phyloP scores from a whole-genome alignment of 1,139 yeast genomes.

The Hemisphaericaspora lyxosophila region DNA sequence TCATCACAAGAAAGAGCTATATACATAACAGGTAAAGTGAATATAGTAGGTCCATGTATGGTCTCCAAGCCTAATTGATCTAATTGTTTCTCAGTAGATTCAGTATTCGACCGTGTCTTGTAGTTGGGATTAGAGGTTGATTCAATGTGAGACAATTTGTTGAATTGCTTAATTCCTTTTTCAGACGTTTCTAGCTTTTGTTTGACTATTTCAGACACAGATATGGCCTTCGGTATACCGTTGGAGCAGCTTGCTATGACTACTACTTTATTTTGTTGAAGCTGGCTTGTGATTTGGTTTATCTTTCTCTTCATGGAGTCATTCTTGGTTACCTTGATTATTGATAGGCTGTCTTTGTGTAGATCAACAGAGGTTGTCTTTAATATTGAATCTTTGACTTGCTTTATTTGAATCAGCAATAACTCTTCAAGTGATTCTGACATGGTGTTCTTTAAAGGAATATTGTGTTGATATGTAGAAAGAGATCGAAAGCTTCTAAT shows the following conservation, averaged over 20 bases:
- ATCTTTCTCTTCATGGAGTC: slow-evolving; percentile 26
- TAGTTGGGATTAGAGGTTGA: slow-evolving; percentile 13
- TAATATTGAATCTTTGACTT: not conserved
- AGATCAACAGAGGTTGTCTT: not conserved
- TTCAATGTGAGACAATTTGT: slow-evolving; percentile 10
- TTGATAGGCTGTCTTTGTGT: too few species aligned
- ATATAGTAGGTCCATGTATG: slow-evolving; percentile 19
- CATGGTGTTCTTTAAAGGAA: too few species aligned
- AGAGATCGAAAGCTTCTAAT: too few species aligned
- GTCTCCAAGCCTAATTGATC: slow-evolving; percentile 7
- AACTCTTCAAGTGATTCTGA: not conserved
- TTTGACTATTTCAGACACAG: slow-evolving; percentile 30
- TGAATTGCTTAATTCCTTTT: slow-evolving; percentile 11
- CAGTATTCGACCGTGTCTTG: slow-evolving; percentile 5
- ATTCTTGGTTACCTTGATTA: slow-evolving; percentile 22
- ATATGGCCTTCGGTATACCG: slow-evolving; percentile 25
- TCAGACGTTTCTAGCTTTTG: slow-evolving; percentile 8
- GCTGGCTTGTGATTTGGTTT: slow-evolving; percentile 14
- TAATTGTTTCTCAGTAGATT: slow-evolving; percentile 1
- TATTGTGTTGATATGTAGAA: too few species aligned
- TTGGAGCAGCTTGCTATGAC: slow-evolving; percentile 20
- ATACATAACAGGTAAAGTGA: slow-evolving; percentile 22
- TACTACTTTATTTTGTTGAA: slow-evolving; percentile 12
- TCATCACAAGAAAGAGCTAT: slow-evolving; percentile 15
- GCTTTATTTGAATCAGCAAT: not conserved